Evolutionary conservation across 1,139 yeast genomes (phyloP).

Genomic region (Ashbya aceris): DNA sequence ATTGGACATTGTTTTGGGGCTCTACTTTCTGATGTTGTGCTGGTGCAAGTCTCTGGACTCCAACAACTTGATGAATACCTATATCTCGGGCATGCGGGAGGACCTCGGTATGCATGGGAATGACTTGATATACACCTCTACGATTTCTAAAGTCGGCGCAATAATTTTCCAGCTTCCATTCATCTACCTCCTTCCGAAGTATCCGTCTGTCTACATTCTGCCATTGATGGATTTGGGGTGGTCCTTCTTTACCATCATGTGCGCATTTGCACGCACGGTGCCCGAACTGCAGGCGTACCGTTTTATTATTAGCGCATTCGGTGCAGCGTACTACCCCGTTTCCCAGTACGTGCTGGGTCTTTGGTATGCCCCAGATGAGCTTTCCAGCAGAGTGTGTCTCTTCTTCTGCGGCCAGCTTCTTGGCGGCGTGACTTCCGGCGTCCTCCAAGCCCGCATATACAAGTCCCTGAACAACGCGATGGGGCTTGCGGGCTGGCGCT

Average conservation of each 20-base stretch:
- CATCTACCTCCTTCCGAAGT: slow-evolving; percentile 35
- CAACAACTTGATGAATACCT: slow-evolving; percentile 53
- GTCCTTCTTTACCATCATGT: slow-evolving; percentile 55
- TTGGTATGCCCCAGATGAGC: slow-evolving; percentile 59
- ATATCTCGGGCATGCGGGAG: slow-evolving; percentile 55
- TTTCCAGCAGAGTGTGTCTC: slow-evolving; percentile 32
- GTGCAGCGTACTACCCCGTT: slow-evolving; percentile 54
- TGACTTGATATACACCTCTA: slow-evolving; percentile 53
- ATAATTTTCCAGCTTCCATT: slow-evolving; percentile 48
- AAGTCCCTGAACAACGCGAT: slow-evolving; percentile 40
- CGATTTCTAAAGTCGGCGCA: slow-evolving; percentile 49
- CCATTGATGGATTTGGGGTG: slow-evolving; percentile 55
- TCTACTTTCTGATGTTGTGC: slow-evolving; percentile 53
- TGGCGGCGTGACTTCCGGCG: slow-evolving; percentile 50
- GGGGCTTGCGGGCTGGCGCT: slow-evolving; percentile 65
- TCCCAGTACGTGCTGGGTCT: slow-evolving; percentile 59
- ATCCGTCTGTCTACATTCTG: slow-evolving; percentile 46
- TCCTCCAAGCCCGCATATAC: slow-evolving; percentile 47
- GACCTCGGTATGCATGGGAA: slow-evolving; percentile 55
- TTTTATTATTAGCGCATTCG: slow-evolving; percentile 55
- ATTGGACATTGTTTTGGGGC: slow-evolving; percentile 50
- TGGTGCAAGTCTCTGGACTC: slow-evolving; percentile 67
- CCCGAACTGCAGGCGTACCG: slow-evolving; percentile 47
- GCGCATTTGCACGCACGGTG: slow-evolving; percentile 40
- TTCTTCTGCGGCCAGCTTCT: slow-evolving; percentile 43